Base-by-base conservation (phyloP, 192 early-diverging fungal genomes). In the Gamsiella multidivaricata region DNA sequence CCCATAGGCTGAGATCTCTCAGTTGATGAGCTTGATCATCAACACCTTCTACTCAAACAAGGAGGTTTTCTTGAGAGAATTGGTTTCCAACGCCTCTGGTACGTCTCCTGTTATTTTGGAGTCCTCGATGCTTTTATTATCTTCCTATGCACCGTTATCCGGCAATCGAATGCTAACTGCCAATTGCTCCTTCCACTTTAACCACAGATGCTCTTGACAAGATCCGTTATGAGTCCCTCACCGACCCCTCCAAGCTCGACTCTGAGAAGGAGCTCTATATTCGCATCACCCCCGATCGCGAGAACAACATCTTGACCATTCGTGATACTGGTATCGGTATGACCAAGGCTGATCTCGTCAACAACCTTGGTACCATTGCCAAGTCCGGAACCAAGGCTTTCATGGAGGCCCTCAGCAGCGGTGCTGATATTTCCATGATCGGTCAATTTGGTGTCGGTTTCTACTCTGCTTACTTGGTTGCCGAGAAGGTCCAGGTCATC, bases 381-480 rank as follows among this genome's bases (percentile, higher is more conserved):
- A 97, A 97, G 91, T 99, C 97, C 63, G 97, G 97, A 69, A 98
- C 98, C 88, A 97, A 97, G 89, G 92, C 94, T 51, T 98, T 98
- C 86, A 99, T 99, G 97, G 97, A 99, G 88, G 95, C 93, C 63
- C 90, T 98, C 56, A 89, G 92, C 75, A 88, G 91, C 59, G 95
- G 95, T 83, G 97, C 95, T 69, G 96, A 97, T 87, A 98, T 97
- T 63, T 97, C 96, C 84, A 97, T 99, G 95, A 98, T 99, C 85
- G 98, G 97, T 83, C 97, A 98, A 85, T 99, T 99, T 83, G 98
- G 98, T 95, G 98, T 99, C 61, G 98, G 98, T 89, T 98, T 99
- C 96, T 99, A 98, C 94, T 97, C 97, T 69, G 97, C 97, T 61
- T 99, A 97, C 92, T 89, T 99, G 68, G 96, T 98, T 71, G 97